Evolutionary conservation across 305 asterid species (phyloP).

Genomic region (Fraxinus dipetala): DNA sequence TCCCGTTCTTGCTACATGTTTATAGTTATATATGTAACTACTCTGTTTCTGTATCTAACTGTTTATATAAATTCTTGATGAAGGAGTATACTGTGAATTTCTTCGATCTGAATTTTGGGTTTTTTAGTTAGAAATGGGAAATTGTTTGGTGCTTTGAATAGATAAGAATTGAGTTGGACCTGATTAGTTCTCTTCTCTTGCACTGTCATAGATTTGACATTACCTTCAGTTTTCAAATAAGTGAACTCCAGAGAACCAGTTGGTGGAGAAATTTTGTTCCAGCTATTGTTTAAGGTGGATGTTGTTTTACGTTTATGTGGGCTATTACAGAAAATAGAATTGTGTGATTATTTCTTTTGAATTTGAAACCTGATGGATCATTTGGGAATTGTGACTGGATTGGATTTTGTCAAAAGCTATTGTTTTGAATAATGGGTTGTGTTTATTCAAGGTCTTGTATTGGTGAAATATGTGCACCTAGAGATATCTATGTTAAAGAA

Average conservation of each 20-base stretch:
- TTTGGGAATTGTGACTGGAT: constrained; percentile 20
- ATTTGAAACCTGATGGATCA: constrained; percentile 36
- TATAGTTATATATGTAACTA: neutral
- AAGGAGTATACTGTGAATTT: neutral
- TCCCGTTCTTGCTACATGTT: neutral
- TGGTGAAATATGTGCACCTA: constrained; percentile 82
- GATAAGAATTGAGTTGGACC: neutral
- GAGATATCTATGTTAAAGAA: constrained; percentile 49
- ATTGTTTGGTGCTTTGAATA: neutral
- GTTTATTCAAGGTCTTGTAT: constrained; percentile 79
- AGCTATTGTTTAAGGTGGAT: neutral
- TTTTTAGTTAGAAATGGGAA: neutral
- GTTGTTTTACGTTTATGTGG: neutral
- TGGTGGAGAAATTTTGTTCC: neutral
- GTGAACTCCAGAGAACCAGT: neutral
- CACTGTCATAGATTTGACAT: neutral
- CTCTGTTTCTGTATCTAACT: constrained; percentile 11
- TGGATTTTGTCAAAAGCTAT: constrained; percentile 21
- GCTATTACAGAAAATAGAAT: neutral
- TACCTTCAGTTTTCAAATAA: neutral
- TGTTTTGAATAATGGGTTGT: constrained; percentile 79
- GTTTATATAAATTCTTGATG: neutral
- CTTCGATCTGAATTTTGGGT: constrained; percentile 26
- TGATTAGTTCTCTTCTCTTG: neutral
- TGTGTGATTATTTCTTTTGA: neutral